phyloP scores from a whole-genome alignment of 176 grass and related monocot genomes.

The Alloteropsis semialata region DNA sequence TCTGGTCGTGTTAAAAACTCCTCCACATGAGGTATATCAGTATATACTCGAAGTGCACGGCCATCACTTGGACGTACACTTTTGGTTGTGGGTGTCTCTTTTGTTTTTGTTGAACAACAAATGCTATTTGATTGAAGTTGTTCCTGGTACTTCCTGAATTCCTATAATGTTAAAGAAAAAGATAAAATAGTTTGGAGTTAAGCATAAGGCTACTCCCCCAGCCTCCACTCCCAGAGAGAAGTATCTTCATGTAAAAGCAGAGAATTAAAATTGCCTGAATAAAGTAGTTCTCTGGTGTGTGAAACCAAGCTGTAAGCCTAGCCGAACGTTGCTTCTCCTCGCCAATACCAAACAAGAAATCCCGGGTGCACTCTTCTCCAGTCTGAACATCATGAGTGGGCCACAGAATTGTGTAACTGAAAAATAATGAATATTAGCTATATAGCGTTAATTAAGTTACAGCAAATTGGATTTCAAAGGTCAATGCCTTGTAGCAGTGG shows the following conservation, averaged over 20 bases:
- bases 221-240: neutral
- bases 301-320: slow-evolving; percentile 98
- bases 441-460: neutral
- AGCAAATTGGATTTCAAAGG: neutral
- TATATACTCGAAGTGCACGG: slow-evolving; percentile 65
- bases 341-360: slow-evolving; percentile 83
- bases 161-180: slow-evolving; percentile 36
- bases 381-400: slow-evolving; percentile 62
- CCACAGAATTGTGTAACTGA: slow-evolving; percentile 92
- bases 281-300: slow-evolving; percentile 90
- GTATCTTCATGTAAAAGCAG: neutral
- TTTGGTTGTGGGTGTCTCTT: slow-evolving; percentile 27
- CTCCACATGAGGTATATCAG: slow-evolving; percentile 86
- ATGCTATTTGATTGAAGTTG: slow-evolving; percentile 66
- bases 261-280: slow-evolving; percentile 57
- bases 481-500: slow-evolving; percentile 80
- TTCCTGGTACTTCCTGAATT: slow-evolving; percentile 69
- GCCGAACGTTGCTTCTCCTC: slow-evolving; percentile 90
- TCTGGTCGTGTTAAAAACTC: slow-evolving; percentile 85
- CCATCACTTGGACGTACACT: slow-evolving; percentile 59
- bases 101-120: slow-evolving; percentile 23
- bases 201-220: neutral
- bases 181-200: neutral
- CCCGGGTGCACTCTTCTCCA: slow-evolving; percentile 84
- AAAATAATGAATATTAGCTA: slow-evolving; percentile 36